Base-by-base conservation (phyloP, 1,139 yeast genomes). In the Yamadazyma sp. region DNA sequence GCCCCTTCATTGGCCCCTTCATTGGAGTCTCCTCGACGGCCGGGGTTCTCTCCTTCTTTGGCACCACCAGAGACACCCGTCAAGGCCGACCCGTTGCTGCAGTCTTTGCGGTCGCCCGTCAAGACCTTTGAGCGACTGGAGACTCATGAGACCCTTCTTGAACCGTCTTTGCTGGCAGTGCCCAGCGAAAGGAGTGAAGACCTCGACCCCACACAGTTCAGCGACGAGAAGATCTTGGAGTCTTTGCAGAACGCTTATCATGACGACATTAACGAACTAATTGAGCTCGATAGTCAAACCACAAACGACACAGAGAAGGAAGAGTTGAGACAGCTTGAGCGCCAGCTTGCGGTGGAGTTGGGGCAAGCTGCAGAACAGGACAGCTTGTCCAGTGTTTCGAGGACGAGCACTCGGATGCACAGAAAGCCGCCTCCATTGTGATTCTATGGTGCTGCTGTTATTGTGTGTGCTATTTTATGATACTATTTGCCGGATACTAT, bases 401-500 rank as follows among this genome's bases (percentile, higher is more conserved):
- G 35, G 29, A 23, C 33, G 2, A 24, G 24, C 14, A 30, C 42
- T 11, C 46, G 43, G 24, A 41, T 47, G 11, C 53, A 47, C 27
- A 30, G 53, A 18, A 48, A 47, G 33, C 53, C 53, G 6, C 52
- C 53, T 6, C 51, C 52, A 5, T 34, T 45, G 25, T 45, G 20
- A 13, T n/a, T n/a, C n/a, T n/a, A n/a, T n/a, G n/a, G n/a, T n/a
- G n/a, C n/a, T n/a, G n/a, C n/a, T n/a, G n/a, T n/a, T n/a, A n/a
- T n/a, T n/a, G 22, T 20, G 22, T 20, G 28, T 6, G 28, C 28
- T 7, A 25, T 6, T 25, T 25, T 25, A n/a, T n/a, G n/a, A n/a
- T n/a, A n/a, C n/a, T n/a, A n/a, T n/a, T n/a, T 13, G 14, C 28
- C 28, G 12, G 12, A 25, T 29, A 29, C n/a, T 10, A 16, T 17